Conservation (phyloP, 2,329 filamentous ascomycete species). For the Cordyceps sp. region DNA sequence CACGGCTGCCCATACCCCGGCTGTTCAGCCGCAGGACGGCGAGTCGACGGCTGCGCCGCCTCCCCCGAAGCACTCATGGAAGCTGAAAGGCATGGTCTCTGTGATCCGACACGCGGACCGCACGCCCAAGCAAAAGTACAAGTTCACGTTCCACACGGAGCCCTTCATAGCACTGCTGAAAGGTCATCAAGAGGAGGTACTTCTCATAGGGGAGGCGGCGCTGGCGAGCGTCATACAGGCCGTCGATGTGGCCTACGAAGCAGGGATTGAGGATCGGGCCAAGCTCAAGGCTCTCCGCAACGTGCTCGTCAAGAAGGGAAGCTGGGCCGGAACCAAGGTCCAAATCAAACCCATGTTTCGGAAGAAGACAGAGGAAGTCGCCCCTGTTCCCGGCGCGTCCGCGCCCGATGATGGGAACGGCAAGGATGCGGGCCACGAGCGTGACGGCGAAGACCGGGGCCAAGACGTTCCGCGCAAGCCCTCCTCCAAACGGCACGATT, state of each 20-base stretch:
- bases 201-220: slow-evolving; percentile 82
- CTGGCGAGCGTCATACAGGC: slow-evolving; percentile 78
- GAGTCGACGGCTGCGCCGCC: slow-evolving; percentile 38
- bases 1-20: slow-evolving; percentile 9
- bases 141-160: slow-evolving; percentile 95
- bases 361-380: slow-evolving; percentile 55
- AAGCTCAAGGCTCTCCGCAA: slow-evolving; percentile 80
- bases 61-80: slow-evolving; percentile 86
- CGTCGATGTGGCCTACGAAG: slow-evolving; percentile 61
- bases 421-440: slow-evolving; percentile 8
- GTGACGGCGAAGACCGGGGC: slow-evolving; percentile 8
- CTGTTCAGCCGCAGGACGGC: slow-evolving; percentile 7
- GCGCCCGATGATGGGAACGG: slow-evolving; percentile 13
- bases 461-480: slow-evolving; percentile 5
- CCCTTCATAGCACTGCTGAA: slow-evolving; percentile 91
- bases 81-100: slow-evolving; percentile 91
- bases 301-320: slow-evolving; percentile 80
- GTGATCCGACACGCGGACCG: slow-evolving; percentile 94
- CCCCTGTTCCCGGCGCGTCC: slow-evolving; percentile 18
- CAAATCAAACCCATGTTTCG: slow-evolving; percentile 99
- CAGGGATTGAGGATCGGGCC: slow-evolving; percentile 66
- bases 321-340: slow-evolving; percentile 91
- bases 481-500: slow-evolving; percentile 55
- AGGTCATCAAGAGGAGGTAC: slow-evolving; percentile 89
- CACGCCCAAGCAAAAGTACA: slow-evolving; percentile 98